A percentile compares a stretch with the other conserved stretches of the same genome.
Evolutionary conservation across 345 rosid species (phyloP).

Genomic region (Sonneratia caseolaris): DNA sequence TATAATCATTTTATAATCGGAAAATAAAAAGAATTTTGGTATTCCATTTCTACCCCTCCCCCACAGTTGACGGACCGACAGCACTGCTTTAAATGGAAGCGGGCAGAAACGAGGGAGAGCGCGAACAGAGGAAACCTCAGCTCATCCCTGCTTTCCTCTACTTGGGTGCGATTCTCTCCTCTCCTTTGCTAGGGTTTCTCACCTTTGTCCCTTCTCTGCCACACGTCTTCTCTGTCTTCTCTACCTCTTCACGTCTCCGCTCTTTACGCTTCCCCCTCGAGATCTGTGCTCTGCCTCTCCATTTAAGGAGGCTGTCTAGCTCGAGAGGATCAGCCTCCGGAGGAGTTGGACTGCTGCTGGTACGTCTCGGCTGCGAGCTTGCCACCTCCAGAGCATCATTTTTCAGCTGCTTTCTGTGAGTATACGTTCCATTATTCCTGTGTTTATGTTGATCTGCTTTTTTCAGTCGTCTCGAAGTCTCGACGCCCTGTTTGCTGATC

Average conservation of each 20-base stretch:
- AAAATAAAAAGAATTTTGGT: no score
- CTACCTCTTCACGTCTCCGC: neutral
- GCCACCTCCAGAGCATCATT: neutral
- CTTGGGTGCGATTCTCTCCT: conserved; percentile 8
- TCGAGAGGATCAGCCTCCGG: neutral
- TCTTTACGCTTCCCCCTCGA: conserved; percentile 6
- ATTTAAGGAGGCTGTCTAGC: neutral
- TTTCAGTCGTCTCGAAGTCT: neutral
- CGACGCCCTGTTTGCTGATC: neutral
- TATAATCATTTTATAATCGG: no score
- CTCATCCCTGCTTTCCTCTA: no score
- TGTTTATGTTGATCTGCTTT: neutral
- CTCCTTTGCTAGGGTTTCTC: neutral
- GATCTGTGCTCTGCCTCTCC: conserved; percentile 24
- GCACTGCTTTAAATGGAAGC: no score
- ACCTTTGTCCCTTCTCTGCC: neutral
- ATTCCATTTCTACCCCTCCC: no score
- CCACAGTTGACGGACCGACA: no score
- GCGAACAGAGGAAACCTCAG: no score
- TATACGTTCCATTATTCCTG: neutral
- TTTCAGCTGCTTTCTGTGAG: no score
- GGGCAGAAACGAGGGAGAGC: no score
- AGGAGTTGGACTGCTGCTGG: conserved; percentile 18
- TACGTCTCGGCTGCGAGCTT: conserved; percentile 22
- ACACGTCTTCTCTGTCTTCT: neutral